Percentiles rank a stretch among this genome's conserved stretches.
Evolutionary conservation across 768 basidiomycete genomes (phyloP).

Genomic region (Sporobolomyces roseus): DNA sequence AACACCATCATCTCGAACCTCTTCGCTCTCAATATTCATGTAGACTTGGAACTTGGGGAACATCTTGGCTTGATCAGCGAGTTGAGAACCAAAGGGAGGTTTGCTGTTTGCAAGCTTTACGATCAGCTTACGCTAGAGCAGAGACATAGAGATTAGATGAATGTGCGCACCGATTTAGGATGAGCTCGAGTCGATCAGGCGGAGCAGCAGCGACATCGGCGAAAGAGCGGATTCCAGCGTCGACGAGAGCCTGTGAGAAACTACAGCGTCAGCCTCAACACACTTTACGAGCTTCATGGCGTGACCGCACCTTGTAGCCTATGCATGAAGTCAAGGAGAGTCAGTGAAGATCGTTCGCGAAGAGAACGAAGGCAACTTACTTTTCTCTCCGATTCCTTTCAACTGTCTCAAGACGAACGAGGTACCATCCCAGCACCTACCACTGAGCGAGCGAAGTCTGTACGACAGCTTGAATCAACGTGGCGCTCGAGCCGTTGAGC

Average conservation of each 20-base stretch:
- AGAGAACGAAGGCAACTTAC: not conserved
- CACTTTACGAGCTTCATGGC: not conserved
- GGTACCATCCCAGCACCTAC: constrained; percentile 88
- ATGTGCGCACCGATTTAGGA: constrained; percentile 24
- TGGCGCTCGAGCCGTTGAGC: not conserved
- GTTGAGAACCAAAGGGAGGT: constrained; percentile 33
- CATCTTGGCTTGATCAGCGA: constrained; percentile 14
- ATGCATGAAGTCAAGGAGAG: not conserved
- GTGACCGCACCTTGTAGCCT: constrained; percentile 16
- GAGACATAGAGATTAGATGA: too few relatives aligned
- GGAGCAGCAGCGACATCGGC: constrained; percentile 24
- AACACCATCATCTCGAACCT: constrained; percentile 18
- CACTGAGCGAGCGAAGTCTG: constrained; percentile 67
- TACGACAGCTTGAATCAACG: not conserved
- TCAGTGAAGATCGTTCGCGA: not conserved
- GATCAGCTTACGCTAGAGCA: too few relatives aligned
- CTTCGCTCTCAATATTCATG: constrained; percentile 11
- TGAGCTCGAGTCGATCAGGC: constrained; percentile 29
- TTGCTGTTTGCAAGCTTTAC: constrained; percentile 22
- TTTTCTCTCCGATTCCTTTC: constrained; percentile 83
- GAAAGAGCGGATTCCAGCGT: constrained; percentile 30
- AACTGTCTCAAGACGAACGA: constrained; percentile 80
- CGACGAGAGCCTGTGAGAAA: constrained; percentile 24
- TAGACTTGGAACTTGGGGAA: constrained; percentile 35
- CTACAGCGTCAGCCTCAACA: not conserved